Evolutionary conservation across 345 rosid species (phyloP).

Genomic region (Rhodamnia argentea): DNA sequence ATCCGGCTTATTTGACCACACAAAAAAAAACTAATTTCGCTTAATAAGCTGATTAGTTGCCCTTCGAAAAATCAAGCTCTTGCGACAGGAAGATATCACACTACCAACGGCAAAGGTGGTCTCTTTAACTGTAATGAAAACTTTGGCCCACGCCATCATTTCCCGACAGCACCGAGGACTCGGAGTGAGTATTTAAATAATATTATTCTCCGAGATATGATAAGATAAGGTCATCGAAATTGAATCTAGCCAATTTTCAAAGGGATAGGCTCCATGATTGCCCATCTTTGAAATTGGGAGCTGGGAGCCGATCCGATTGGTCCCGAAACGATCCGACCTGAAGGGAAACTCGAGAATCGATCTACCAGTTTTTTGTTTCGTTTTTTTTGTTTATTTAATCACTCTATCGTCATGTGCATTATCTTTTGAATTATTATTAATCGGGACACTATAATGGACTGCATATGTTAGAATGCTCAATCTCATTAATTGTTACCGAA

Average conservation of each 20-base stretch:
- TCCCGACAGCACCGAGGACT: not conserved
- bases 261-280: not conserved
- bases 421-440: not conserved
- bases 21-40: not conserved
- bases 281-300: not conserved
- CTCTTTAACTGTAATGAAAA: not conserved
- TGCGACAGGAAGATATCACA: not conserved
- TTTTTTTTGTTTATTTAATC: not conserved
- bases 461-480: fast-evolving
- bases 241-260: not conserved
- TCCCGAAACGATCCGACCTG: not conserved
- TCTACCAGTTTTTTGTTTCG: too few relatives aligned
- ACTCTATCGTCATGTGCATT: not conserved
- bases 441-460: fast-evolving
- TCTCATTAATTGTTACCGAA: not conserved
- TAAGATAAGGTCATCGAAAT: not conserved
- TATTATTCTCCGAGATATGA: not conserved
- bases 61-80: not conserved
- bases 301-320: not conserved
- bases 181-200: not conserved
- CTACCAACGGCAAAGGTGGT: not conserved
- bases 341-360: too few relatives aligned
- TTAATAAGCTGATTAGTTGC: not conserved
- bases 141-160: not conserved
- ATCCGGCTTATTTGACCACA: not conserved